phyloP scores from a whole-genome alignment of 129 eudicot genomes.

The Pulicaria dysenterica region DNA sequence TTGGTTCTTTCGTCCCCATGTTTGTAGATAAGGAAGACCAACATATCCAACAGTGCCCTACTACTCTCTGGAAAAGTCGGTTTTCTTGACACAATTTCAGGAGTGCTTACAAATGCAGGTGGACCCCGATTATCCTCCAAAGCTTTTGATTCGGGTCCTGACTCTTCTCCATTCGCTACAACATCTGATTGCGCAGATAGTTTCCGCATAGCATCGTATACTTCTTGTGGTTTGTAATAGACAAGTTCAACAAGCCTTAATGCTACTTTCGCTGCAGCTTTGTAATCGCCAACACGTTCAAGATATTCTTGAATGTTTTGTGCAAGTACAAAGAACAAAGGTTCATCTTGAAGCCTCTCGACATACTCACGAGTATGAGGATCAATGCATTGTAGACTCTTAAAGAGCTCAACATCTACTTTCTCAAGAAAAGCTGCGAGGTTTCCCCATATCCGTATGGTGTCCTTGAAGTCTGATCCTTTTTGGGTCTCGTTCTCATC shows the following conservation, averaged over 20 bases:
- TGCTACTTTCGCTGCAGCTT: conserved; percentile 81
- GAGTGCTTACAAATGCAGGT: conserved; percentile 61
- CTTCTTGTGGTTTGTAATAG: conserved; percentile 85
- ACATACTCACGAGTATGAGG: conserved; percentile 90
- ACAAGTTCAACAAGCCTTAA: conserved; percentile 78
- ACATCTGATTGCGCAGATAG: conserved; percentile 59
- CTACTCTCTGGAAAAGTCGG: conserved; percentile 71
- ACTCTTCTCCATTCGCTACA: conserved; percentile 37
- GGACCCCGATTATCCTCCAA: conserved; percentile 33
- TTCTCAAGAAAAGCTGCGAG: conserved; percentile 79
- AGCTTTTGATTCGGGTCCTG: conserved; percentile 39
- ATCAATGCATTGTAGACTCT: conserved; percentile 81
- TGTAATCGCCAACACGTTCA: conserved; percentile 64
- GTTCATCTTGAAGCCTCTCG: conserved; percentile 89
- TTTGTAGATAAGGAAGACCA: conserved; percentile 76
- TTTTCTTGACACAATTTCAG: conserved; percentile 66
- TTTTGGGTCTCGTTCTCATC: conserved; percentile 90
- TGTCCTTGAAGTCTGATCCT: conserved; percentile 62
- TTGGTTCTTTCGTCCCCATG: conserved; percentile 90
- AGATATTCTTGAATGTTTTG: conserved; percentile 81
- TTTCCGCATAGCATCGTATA: conserved; percentile 77
- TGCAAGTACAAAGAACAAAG: conserved; percentile 72
- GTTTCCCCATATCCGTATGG: conserved; percentile 86
- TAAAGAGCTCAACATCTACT: conserved; percentile 71
- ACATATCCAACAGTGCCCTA: conserved; percentile 69